Percentiles rank a stretch among this genome's conserved stretches.
These are phyloP conservation scores for Teratosphaeria destructans DNA, from an alignment of 2,329 filamentous ascomycete species.

Conservation along the genomic window DNA sequence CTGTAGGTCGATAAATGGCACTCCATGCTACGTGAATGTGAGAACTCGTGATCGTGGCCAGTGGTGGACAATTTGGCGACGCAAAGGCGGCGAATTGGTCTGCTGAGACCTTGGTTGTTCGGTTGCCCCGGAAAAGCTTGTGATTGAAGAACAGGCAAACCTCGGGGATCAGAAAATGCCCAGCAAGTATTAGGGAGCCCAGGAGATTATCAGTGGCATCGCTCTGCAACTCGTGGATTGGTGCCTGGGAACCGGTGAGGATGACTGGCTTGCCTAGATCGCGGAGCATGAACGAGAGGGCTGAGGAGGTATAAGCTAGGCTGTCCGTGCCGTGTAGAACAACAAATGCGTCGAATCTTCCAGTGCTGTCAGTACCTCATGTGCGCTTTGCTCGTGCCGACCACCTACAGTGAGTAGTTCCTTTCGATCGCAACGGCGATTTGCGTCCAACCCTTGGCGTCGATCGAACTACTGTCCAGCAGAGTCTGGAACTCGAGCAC, in stretches of 20 bases:
- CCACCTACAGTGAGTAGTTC: conserved; percentile 59
- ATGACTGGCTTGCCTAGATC: conserved; percentile 77
- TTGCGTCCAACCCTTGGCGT: conserved; percentile 73
- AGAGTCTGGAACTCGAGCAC: conserved; percentile 76
- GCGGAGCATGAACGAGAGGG: conserved; percentile 84
- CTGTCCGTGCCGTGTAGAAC: conserved; percentile 58
- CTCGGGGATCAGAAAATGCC: conserved; percentile 86
- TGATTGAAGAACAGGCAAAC: conserved; percentile 93
- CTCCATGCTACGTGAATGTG: conserved; percentile 5
- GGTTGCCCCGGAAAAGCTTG: conserved; percentile 77
- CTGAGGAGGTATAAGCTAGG: conserved; percentile 71
- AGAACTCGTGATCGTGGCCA: conserved; percentile 67
- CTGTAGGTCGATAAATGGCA: background rate
- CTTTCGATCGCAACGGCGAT: conserved; percentile 69
- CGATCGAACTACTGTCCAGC: conserved; percentile 83
- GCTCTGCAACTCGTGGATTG: conserved; percentile 82
- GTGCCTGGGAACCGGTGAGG: conserved; percentile 60
- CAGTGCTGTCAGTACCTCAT: background rate
- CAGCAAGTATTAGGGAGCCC: conserved; percentile 77
- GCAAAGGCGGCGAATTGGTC: conserved; percentile 80
- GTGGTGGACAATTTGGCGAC: conserved; percentile 72
- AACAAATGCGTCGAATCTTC: conserved; percentile 56
- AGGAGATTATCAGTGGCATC: conserved; percentile 87
- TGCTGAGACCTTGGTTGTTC: conserved; percentile 78
- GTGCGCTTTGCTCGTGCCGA: background rate